These are phyloP conservation scores for Metschnikowia sp. DNA, from an alignment of 805 yeast genomes.

Conservation along the genomic window DNA sequence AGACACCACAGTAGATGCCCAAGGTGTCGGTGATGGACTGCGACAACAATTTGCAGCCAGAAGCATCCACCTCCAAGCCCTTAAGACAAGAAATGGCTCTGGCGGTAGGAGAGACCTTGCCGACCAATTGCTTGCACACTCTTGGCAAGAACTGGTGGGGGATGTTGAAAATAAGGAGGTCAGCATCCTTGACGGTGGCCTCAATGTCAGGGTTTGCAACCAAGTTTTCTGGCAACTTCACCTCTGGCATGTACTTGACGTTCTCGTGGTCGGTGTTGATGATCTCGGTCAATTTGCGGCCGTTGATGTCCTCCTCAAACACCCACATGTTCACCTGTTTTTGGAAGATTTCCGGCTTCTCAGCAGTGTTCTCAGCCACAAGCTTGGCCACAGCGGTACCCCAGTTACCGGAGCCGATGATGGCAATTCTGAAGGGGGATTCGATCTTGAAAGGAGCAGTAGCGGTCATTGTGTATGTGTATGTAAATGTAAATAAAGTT, in stretches of 20 bases:
- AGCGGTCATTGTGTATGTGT: constrained; percentile 13
- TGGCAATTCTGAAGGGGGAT: constrained; percentile 36
- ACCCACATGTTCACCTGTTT: constrained; percentile 46
- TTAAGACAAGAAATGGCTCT: constrained; percentile 46
- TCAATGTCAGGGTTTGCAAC: constrained; percentile 40
- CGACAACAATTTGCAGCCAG: constrained; percentile 43
- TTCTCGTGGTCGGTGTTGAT: constrained; percentile 43
- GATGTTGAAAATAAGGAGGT: constrained; percentile 42
- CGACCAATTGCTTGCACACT: constrained; percentile 37
- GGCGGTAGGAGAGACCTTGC: constrained; percentile 34
- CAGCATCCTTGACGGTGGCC: constrained; percentile 38
- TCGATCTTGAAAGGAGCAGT: constrained; percentile 31
- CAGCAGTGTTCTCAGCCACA: constrained; percentile 41
- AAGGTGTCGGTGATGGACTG: constrained; percentile 42
- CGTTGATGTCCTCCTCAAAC: constrained; percentile 40
- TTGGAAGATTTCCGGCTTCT: constrained; percentile 36
- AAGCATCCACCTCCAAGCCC: constrained; percentile 43
- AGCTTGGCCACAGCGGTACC: constrained; percentile 47
- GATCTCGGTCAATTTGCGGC: constrained; percentile 40
- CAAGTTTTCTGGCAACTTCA: constrained; percentile 40
- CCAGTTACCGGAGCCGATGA: constrained; percentile 48
- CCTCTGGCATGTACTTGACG: constrained; percentile 43
- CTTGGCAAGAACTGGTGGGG: constrained; percentile 45
- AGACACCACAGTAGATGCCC: constrained; percentile 43
- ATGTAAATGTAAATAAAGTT: background rate